Percentiles rank a stretch among this genome's conserved stretches.
phyloP scores from a whole-genome alignment of 306 rosid genomes.

The Rosa rugosa region DNA sequence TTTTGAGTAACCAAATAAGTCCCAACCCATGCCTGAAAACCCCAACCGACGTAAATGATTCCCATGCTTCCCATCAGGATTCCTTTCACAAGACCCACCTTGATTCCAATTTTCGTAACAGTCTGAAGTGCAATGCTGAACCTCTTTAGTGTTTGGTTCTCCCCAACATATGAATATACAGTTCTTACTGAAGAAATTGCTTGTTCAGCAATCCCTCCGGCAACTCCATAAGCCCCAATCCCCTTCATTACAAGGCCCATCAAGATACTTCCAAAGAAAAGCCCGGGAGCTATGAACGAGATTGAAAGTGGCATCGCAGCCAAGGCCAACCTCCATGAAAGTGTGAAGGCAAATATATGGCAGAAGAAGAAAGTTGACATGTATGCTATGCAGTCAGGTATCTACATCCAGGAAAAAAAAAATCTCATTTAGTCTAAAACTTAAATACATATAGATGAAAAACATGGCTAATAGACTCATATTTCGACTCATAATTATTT shows the following conservation, averaged over 20 bases:
- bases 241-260: conserved; percentile 72
- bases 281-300: conserved; percentile 80
- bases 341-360: conserved; percentile 74
- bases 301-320: conserved; percentile 81
- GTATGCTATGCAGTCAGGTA: conserved; percentile 75
- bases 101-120: conserved; percentile 62
- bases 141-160: conserved; percentile 60
- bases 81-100: conserved; percentile 75
- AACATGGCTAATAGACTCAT: neutral
- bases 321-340: conserved; percentile 79
- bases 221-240: conserved; percentile 87
- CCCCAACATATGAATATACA: conserved; percentile 80
- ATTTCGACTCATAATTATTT: neutral
- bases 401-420: conserved; percentile 42
- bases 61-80: conserved; percentile 93
- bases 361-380: conserved; percentile 84
- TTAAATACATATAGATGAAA: neutral
- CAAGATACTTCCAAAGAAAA: conserved; percentile 69
- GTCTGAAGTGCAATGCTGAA: conserved; percentile 71
- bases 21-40: conserved; percentile 96
- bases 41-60: conserved; percentile 79
- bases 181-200: conserved; percentile 85
- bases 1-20: conserved; percentile 63
- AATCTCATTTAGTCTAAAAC: conserved; percentile 15
- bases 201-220: conserved; percentile 86